phyloP scores from a whole-genome alignment of 176 grass and related monocot species.

The Musa beccarii region DNA sequence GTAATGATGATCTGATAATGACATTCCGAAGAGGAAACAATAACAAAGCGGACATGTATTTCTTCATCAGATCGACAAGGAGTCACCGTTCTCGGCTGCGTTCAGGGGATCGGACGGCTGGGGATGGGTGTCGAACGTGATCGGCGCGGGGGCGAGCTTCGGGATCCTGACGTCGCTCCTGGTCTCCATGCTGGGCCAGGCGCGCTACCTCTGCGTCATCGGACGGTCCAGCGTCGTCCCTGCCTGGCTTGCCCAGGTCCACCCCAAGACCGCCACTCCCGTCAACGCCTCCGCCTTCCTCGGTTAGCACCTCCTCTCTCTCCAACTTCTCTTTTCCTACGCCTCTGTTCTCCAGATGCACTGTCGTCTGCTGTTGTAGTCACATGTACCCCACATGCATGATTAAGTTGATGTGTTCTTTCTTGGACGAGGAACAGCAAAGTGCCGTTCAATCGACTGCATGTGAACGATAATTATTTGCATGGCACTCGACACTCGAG shows the following conservation, averaged over 20 bases:
- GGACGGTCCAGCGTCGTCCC: conserved; percentile 81
- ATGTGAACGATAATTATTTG: background rate
- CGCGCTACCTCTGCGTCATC: conserved; percentile 85
- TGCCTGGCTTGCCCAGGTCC: conserved; percentile 65
- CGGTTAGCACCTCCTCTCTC: conserved; percentile 20
- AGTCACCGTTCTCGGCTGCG: conserved; percentile 78
- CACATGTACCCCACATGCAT: no score
- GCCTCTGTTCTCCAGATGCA: no score
- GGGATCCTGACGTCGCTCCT: conserved; percentile 88
- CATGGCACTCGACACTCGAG: background rate
- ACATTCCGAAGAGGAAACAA: no score
- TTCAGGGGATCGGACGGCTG: conserved; percentile 43
- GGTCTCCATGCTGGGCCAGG: conserved; percentile 91
- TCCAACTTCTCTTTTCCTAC: no score
- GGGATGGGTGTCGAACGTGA: conserved; percentile 80
- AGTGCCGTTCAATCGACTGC: background rate
- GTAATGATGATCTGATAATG: no score
- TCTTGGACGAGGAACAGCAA: no score
- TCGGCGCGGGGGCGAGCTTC: conserved; percentile 63
- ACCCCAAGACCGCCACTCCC: conserved; percentile 58
- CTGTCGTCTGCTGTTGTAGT: no score
- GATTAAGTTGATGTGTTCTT: no score
- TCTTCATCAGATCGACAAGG: conserved; percentile 55
- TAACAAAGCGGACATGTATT: background rate
- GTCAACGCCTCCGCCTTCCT: conserved; percentile 82